Conservation (phyloP, 2,329 filamentous ascomycete species). For the Talaromyces marneffei region DNA sequence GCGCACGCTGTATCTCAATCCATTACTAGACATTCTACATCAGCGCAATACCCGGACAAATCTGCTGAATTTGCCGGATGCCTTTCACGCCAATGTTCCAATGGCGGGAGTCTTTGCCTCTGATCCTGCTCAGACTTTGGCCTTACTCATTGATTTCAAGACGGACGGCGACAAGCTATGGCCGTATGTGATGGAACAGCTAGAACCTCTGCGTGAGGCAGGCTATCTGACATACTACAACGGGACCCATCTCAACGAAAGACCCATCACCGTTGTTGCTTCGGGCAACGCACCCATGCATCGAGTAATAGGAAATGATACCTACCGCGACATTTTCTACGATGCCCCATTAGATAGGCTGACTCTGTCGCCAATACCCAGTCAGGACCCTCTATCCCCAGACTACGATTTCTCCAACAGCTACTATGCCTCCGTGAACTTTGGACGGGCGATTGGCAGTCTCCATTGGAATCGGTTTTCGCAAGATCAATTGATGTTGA, state of each 20-base stretch:
- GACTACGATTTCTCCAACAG: constrained; percentile 9
- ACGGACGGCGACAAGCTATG: constrained; percentile 35
- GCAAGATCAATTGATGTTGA: neutral
- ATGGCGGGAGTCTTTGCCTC: constrained; percentile 49
- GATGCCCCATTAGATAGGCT: constrained; percentile 13
- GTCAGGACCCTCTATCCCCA: neutral
- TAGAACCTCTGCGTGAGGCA: constrained; percentile 43
- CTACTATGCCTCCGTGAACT: constrained; percentile 13
- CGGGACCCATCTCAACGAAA: constrained; percentile 35
- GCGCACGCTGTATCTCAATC: constrained; percentile 48
- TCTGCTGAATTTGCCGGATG: constrained; percentile 28
- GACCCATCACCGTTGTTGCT: constrained; percentile 50
- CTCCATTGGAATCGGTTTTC: constrained; percentile 8
- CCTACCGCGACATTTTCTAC: constrained; percentile 15
- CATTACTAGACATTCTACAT: constrained; percentile 46
- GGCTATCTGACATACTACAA: constrained; percentile 49
- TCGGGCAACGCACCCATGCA: constrained; percentile 49
- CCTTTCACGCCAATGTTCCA: neutral
- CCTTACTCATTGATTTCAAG: constrained; percentile 51
- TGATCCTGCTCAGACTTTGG: constrained; percentile 43
- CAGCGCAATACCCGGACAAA: constrained; percentile 42
- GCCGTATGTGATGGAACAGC: constrained; percentile 36
- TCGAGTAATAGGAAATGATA: constrained; percentile 1
- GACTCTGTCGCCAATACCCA: neutral
- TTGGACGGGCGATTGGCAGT: constrained; percentile 1